Evolutionary conservation across 331 rosid species (phyloP), one percentile per base, ranked within the genome.

Genomic region (Pyracantha coccinea): DNA sequence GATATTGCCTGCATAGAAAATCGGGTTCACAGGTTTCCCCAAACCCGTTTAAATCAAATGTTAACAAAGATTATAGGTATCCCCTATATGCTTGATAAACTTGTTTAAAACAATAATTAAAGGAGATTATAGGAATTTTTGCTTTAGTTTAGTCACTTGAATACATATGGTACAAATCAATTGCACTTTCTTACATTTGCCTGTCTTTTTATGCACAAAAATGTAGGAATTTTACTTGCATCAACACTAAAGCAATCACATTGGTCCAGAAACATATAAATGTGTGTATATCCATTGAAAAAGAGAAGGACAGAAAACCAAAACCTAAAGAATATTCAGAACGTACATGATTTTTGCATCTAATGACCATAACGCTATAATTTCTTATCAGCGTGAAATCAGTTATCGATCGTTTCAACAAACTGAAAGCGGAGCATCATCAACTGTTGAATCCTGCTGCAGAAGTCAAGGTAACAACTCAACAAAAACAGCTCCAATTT

Each of bases 401-500:
- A 15, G 85, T 87, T 10, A 80, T 84, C 16, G 92, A 83, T 53
- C 95, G 92, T 59, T 87, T 83, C 76, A 81, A 17, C 75, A 91
- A 89, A 78, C 70, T 76, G 7, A 89, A 86, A 15, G 92, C 81
- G 69, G 97, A 89, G 35, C 87, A 77, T 3, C 24, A 75, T 19
- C 89, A 59, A 27, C 86, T 68, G 14, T 32, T 80, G 85, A 91
- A 89, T 80, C 88, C 88, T 19, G 84, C 87, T 69, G 87, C 89
- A 6, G 97, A 89, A 77, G 81, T 69, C 62, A 89, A 86, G 95
- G 97, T 91, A 87, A 69, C 12, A 8, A 5, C 27, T 10, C n/a
- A 33, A 31, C 33, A 31, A 31, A 31, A 31, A 25, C 13, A 4
- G 17, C 19, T 63, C 52, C 38, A 8, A 62, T 2, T 60, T 15